Evolutionary conservation across 208 protist genomes (phyloP), one percentile per base, ranked within the genome.

Genomic region (Sergeia podlipaevii): DNA sequence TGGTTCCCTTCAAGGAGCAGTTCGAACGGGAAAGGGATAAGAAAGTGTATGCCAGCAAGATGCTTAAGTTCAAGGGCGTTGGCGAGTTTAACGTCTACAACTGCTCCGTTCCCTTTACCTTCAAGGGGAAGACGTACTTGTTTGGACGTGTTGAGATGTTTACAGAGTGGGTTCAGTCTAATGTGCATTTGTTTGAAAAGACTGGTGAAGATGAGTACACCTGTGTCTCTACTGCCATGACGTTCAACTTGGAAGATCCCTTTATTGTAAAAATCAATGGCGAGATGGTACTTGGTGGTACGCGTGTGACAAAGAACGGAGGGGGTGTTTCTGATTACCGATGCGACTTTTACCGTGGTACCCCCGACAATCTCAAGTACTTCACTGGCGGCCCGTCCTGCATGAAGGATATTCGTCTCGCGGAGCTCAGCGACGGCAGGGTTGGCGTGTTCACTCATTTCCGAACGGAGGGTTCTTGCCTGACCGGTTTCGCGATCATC

Each of bases 1-100:
- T 83, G 17, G 54, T 72, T 33, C 52, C 56, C 13, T 43, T 46
- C 17, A 77, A 77, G 43, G 75, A 83, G 63, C 37, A 42, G 21
- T 83, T 83, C 57, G 76, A 83, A 51, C 57, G 44, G 7, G 65
- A 78, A 21, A 17, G 10, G 34, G 15, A 15, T 15, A 65, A 62
- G 49, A 74, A 72, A 54, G 60, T 74, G 10, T 66, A 74, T 44
- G 59, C 54, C 36, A 48, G 29, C 8, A 13, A 36, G 11, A 7
- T 79, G 2, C 63, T 79, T 7, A 56, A 39, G 15, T 79, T 79
- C 42, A 57, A 79, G 2, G 66, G 66, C 18, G 65, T 74, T 7
- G 62, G 70, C 39, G 66, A 53, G 15, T 33, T 53, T 24, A 37
- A 52, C 34, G 60, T 66, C 29, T 66, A 66, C 60, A 66, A 66